Evolutionary conservation across 1,284 basidiomycete genomes (phyloP).

Genomic region (Calocybe gambosa): DNA sequence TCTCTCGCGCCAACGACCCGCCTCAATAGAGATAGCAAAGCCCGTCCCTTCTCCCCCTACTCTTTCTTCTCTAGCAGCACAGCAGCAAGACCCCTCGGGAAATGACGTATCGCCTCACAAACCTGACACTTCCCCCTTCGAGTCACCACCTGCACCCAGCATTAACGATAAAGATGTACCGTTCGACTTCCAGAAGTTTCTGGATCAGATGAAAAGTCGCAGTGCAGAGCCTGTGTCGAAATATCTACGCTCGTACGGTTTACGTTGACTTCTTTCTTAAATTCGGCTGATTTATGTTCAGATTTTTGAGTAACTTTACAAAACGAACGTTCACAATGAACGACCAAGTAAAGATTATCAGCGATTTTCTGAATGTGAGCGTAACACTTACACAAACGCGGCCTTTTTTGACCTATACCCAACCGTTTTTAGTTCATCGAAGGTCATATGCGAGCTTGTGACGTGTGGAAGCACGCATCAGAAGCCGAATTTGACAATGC

Average conservation of each 20-base stretch:
- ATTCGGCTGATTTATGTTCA: slow-evolving; percentile 24
- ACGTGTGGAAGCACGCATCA: slow-evolving; percentile 73
- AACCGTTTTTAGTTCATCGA: slow-evolving; percentile 94
- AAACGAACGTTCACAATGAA: slow-evolving; percentile 84
- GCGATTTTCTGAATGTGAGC: slow-evolving; percentile 83
- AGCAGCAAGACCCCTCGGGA: slow-evolving; percentile 36
- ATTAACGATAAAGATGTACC: slow-evolving; percentile 31
- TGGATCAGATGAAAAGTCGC: slow-evolving; percentile 86
- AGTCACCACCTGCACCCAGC: slow-evolving; percentile 21
- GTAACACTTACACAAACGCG: background rate
- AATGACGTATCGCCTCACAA: slow-evolving; percentile 18
- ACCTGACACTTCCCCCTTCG: slow-evolving; percentile 15
- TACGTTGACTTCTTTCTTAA: background rate
- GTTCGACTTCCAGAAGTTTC: slow-evolving; percentile 84
- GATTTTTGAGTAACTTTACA: slow-evolving; percentile 87
- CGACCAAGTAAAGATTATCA: slow-evolving; percentile 91
- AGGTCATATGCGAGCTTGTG: slow-evolving; percentile 78
- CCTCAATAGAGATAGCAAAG: slow-evolving; percentile 51
- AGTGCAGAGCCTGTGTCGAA: slow-evolving; percentile 85
- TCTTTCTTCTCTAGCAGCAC: slow-evolving; percentile 42
- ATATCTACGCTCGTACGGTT: slow-evolving; percentile 79
- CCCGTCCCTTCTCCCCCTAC: slow-evolving; percentile 49
- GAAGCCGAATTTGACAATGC: slow-evolving; percentile 93
- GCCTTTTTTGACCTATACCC: too few species aligned
- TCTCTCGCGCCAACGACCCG: slow-evolving; percentile 41